Evolutionary conservation across 345 rosid genomes (phyloP), one percentile per base, ranked within the genome.

Genomic region (Theobroma cacao): DNA sequence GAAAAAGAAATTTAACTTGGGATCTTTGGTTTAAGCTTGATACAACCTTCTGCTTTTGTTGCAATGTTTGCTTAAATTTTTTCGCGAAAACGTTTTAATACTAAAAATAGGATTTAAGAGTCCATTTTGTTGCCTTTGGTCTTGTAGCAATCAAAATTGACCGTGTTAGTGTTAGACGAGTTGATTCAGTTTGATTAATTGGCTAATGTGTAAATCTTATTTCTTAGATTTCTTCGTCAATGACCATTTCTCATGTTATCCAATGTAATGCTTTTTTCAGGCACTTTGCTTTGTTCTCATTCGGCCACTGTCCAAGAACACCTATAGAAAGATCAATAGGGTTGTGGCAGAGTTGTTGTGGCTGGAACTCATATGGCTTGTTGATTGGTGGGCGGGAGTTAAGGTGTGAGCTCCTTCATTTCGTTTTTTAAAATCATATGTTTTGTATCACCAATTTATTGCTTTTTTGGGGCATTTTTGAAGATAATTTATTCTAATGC

Each of bases 381-480:
- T 90, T 66, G 99, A 96, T 84, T 96, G 99, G 99, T 96, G 98
- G 95, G 99, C 97, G 4, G 90, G 89, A 68, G 89, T 95, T 11
- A 90, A 95, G 98, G 98, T 93, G 80, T 40, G 34, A 61, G 48
- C 60, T 56, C 76, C 62, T 38, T 7, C 77, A 36, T 76, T 47
- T 2, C 10, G 28, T 64, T 77, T 17, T 50, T 56, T 74, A 65
- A 48, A 69, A 40, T 74, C n/a, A 7, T 61, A n/a, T 17, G 9
- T 17, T 61, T 36, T 59, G 34, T 64, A 50, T 72, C 6, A 6
- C 45, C 7, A 20, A 5, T 20, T n/a, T 33, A 12, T 72, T 52
- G 5, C 45, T 5, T 31, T 33, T 20, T 38, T 33, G 2, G 36
- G 36, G 76, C 38, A 24, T 24, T 55, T 74, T 74, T 14, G 52